phyloP scores from a whole-genome alignment of 352 stramenopile genomes.

The Pythium chondricola region DNA sequence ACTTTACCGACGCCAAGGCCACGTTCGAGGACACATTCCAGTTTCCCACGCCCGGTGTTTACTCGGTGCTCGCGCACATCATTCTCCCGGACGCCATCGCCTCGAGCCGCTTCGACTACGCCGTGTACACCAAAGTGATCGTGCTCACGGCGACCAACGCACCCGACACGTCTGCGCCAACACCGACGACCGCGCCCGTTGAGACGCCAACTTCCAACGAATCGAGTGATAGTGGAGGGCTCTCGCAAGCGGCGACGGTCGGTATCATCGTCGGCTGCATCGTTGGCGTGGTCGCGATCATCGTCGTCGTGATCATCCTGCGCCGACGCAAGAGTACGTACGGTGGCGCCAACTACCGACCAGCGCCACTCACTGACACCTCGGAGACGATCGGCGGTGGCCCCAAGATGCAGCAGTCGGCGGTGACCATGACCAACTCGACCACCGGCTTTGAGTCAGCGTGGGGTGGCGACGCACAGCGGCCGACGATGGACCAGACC shows the following conservation, averaged over 20 bases:
- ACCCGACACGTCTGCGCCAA: conserved; percentile 1
- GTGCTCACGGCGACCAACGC: conserved; percentile 1
- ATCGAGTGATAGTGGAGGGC: conserved; percentile 12
- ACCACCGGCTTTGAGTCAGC: conserved; percentile 25
- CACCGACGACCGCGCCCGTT: not conserved
- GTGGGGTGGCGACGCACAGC: conserved; percentile 11
- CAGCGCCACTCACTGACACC: conserved; percentile 42
- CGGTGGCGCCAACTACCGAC: conserved; percentile 27
- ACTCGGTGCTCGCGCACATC: conserved; percentile 28
- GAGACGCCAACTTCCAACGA: conserved; percentile 3
- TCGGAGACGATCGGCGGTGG: not conserved
- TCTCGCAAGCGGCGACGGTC: conserved; percentile 43
- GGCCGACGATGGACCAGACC: conserved; percentile 26
- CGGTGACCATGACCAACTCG: conserved; percentile 20
- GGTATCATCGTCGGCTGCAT: conserved; percentile 54
- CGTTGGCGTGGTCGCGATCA: conserved; percentile 36
- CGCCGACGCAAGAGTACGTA: conserved; percentile 24
- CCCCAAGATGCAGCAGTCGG: conserved; percentile 12
- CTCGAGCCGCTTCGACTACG: conserved; percentile 21
- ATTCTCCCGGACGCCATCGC: conserved; percentile 19
- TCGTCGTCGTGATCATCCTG: conserved; percentile 33
- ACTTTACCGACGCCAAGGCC: conserved; percentile 20
- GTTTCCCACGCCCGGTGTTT: conserved; percentile 17
- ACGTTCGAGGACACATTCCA: conserved; percentile 16
- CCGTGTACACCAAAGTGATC: conserved; percentile 18